A percentile compares a stretch with the other conserved stretches of the same genome.
These are phyloP conservation scores for Hortiboletus flavorubellus DNA, from an alignment of 768 basidiomycete species.

Conservation along the genomic window DNA sequence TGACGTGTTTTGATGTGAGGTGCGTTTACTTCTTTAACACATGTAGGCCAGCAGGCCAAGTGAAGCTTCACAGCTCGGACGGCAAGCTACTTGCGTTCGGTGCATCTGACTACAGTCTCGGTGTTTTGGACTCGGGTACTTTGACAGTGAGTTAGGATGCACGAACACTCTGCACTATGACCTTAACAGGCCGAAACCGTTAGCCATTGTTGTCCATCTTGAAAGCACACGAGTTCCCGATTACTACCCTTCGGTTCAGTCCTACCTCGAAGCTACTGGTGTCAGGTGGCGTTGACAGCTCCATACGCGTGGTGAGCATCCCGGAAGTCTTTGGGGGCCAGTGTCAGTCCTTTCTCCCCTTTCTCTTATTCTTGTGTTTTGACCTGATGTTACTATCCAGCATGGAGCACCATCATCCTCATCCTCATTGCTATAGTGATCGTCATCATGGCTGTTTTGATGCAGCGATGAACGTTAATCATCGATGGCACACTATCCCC, in stretches of 20 bases:
- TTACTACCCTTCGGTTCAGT: constrained; percentile 87
- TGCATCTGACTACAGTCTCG: constrained; percentile 80
- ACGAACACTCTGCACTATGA: background rate
- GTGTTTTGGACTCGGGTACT: constrained; percentile 76
- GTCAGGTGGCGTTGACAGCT: constrained; percentile 89
- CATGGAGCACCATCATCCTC: constrained; percentile 39
- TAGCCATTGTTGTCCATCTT: constrained; percentile 89
- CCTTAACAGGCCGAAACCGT: constrained; percentile 2
- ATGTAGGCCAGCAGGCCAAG: constrained; percentile 2
- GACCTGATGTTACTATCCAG: constrained; percentile 31
- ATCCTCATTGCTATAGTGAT: constrained; percentile 42
- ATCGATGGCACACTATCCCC: too few species aligned
- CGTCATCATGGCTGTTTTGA: constrained; percentile 41
- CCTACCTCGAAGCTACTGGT: constrained; percentile 76
- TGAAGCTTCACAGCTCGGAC: constrained; percentile 52
- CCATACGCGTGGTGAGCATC: constrained; percentile 74
- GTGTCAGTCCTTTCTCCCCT: constrained; percentile 42
- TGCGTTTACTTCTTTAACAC: constrained; percentile 30
- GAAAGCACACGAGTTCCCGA: constrained; percentile 92
- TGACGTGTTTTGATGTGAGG: constrained; percentile 92
- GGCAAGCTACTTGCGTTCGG: constrained; percentile 85
- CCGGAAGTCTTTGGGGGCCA: constrained; percentile 52
- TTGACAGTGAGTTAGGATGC: constrained; percentile 55
- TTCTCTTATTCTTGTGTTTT: constrained; percentile 20
- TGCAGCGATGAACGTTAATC: constrained; percentile 25